Base-by-base conservation (phyloP, 2,329 filamentous ascomycete genomes). In the Cadophora malorum region DNA sequence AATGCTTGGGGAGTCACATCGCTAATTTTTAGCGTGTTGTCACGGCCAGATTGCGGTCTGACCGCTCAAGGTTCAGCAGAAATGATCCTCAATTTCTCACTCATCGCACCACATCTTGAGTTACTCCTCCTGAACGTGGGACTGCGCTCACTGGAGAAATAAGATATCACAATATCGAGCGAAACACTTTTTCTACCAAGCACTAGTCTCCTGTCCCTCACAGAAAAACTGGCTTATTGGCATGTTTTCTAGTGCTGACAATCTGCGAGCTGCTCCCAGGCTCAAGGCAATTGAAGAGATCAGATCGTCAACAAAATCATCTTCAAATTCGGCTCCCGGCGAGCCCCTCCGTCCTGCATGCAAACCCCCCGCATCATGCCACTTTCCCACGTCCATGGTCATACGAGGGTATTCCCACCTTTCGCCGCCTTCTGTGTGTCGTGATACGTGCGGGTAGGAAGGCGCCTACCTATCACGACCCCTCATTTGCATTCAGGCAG, bases 331-430 rank as follows among this genome's bases (percentile, higher is more conserved):
- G 56, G 35, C 35, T 45, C 7, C 35, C 33, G 33, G 33, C 56
- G 33, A 59, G 56, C 38, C 19, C 50, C 53, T 33, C 28, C 28
- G 28, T 61, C 50, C 53, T 55, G 49, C 61, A 64, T 45, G 62
- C 50, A 60, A 23, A 55, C 33, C 61, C 66, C 61, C 55, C 66
- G 61, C 66, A 64, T 64, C 66, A 67, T 61, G 45, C 66, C 66
- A 67, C 61, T 31, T 28, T 67, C 31, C 66, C 66, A 64, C 61
- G 28, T 67, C 31, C 41, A 21, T 33, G n/a, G 23, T 63, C 61
- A 53, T 64, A 67, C 65, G 65, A 67, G 65, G 52, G 41, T n/a
- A 53, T 52, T 67, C 41, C 60, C 60, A 60, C 59, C 14, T n/a
- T 67, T 49, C 5, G 10, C 10, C 45, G 19, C n/a, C 9, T 49